A percentile compares a stretch with the other conserved stretches of the same genome.
These are phyloP conservation scores for Rhynchosporium agropyri DNA, from an alignment of 2,329 filamentous ascomycete genomes.

Conservation along the genomic window DNA sequence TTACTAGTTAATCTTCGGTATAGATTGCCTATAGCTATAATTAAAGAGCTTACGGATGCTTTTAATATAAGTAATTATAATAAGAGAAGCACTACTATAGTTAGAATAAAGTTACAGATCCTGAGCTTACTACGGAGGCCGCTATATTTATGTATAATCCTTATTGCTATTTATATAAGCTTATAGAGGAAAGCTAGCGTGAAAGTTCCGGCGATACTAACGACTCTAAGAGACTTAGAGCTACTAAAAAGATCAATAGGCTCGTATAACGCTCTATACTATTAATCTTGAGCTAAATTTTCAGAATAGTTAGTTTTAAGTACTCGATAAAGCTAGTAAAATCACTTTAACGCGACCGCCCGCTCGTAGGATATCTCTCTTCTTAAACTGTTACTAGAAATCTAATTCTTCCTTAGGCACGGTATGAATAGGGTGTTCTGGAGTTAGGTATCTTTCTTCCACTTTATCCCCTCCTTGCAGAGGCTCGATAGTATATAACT, in stretches of 20 bases:
- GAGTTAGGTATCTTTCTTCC: constrained; percentile 24
- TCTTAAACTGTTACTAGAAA: neutral
- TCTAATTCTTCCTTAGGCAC: neutral
- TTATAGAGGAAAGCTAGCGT: neutral
- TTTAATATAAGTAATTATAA: neutral
- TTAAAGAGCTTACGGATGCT: neutral
- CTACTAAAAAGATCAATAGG: constrained; percentile 3
- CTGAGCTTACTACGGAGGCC: neutral
- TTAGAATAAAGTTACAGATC: constrained; percentile 3
- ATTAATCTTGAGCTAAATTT: neutral
- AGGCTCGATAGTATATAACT: constrained; percentile 17
- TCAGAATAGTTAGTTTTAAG: neutral
- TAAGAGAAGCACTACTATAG: neutral
- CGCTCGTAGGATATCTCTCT: neutral
- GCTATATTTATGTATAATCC: neutral
- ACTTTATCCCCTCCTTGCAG: constrained; percentile 25
- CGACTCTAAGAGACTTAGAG: neutral
- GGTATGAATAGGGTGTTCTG: constrained; percentile 9
- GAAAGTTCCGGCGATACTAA: neutral
- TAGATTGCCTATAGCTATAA: neutral
- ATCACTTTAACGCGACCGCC: neutral
- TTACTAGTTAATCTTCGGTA: neutral
- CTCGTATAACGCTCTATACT: neutral
- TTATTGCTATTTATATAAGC: neutral
- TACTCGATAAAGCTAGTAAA: neutral